Evolutionary conservation across 2,329 filamentous ascomycete genomes (phyloP).

Genomic region (Xylaria multiplex): DNA sequence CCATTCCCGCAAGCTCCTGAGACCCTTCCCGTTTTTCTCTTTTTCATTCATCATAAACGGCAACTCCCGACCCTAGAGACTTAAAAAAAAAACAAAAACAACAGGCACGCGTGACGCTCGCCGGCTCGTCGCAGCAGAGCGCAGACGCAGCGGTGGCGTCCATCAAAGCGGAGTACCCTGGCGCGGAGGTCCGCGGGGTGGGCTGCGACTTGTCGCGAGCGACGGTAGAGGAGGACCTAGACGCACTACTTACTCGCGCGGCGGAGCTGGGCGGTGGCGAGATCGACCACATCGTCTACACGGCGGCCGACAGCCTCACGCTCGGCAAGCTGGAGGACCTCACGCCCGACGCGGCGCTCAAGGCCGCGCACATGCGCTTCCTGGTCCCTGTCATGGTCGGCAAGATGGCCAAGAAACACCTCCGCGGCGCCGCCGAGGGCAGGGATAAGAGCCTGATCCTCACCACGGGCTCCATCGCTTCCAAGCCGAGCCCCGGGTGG

Average conservation of each 20-base stretch:
- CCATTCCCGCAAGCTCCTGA: too few relatives aligned
- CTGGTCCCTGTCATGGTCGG: slow-evolving; percentile 50
- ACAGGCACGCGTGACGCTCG: slow-evolving; percentile 41
- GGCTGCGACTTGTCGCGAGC: slow-evolving; percentile 41
- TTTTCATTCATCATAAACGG: too few relatives aligned
- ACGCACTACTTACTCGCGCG: slow-evolving; percentile 36
- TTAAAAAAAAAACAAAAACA: too few relatives aligned
- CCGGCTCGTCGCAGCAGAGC: slow-evolving; percentile 39
- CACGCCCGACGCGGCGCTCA: slow-evolving; percentile 42
- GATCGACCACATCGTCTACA: slow-evolving; percentile 47
- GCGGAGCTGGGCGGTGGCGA: slow-evolving; percentile 26
- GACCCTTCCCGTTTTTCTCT: too few relatives aligned
- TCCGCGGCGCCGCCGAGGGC: slow-evolving; percentile 35
- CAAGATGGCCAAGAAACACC: slow-evolving; percentile 47
- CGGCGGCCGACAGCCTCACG: slow-evolving; percentile 47
- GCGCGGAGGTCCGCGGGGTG: slow-evolving; percentile 33
- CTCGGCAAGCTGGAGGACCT: slow-evolving; percentile 39
- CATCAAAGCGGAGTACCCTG: slow-evolving; percentile 39
- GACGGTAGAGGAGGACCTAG: slow-evolving; percentile 43
- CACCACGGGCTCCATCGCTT: slow-evolving; percentile 44
- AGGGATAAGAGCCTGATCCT: slow-evolving; percentile 41
- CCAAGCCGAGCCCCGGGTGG: slow-evolving; percentile 39
- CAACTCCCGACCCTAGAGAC: too few relatives aligned
- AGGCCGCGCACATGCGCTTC: slow-evolving; percentile 47
- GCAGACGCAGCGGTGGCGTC: slow-evolving; percentile 39